These are phyloP conservation scores for Leishmania turanica DNA, from an alignment of 208 protist species.

Conservation along the genomic window DNA sequence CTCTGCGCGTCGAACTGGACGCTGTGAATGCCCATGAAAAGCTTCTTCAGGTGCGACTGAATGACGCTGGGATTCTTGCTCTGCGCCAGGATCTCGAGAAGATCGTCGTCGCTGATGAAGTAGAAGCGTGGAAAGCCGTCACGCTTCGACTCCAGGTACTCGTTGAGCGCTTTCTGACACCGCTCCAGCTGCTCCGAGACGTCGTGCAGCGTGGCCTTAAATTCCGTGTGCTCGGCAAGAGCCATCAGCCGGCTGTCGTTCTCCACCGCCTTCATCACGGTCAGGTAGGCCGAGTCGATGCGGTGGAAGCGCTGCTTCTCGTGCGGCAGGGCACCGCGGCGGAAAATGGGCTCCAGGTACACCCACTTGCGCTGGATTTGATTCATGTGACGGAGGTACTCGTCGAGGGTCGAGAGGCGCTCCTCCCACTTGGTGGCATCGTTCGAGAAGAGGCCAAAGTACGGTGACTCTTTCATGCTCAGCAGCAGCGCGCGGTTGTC, in stretches of 20 bases:
- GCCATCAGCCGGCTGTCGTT: slow-evolving; percentile 85
- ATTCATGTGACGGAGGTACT: slow-evolving; percentile 94
- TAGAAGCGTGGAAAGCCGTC: slow-evolving; percentile 98
- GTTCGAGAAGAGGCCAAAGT: slow-evolving; percentile 93
- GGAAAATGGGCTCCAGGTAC: slow-evolving; percentile 99
- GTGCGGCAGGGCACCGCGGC: slow-evolving; percentile 95
- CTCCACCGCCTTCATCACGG: slow-evolving; percentile 91
- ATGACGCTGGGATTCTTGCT: slow-evolving; percentile 96
- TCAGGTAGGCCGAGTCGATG: slow-evolving; percentile 95
- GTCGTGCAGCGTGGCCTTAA: slow-evolving; percentile 79
- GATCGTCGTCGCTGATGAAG: slow-evolving; percentile 99
- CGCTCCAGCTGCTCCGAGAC: slow-evolving; percentile 97
- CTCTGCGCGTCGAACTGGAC: slow-evolving; percentile 94
- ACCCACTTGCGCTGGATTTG: slow-evolving; percentile 98
- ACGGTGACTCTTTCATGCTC: slow-evolving; percentile 97
- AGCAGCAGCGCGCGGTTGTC: slow-evolving; percentile 96
- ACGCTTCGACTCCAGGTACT: slow-evolving; percentile 98
- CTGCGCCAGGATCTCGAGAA: slow-evolving; percentile 98
- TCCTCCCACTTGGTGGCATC: slow-evolving; percentile 93
- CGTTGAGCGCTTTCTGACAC: slow-evolving; percentile 97
- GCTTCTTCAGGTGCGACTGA: slow-evolving; percentile 98
- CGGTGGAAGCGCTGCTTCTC: slow-evolving; percentile 96
- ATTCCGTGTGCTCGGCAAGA: slow-evolving; percentile 82
- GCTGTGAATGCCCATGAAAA: slow-evolving; percentile 97
- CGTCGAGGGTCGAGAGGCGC: slow-evolving; percentile 91